Conservation (phyloP, 1,139 yeast species). For the Blastobotrys arbuscula region DNA sequence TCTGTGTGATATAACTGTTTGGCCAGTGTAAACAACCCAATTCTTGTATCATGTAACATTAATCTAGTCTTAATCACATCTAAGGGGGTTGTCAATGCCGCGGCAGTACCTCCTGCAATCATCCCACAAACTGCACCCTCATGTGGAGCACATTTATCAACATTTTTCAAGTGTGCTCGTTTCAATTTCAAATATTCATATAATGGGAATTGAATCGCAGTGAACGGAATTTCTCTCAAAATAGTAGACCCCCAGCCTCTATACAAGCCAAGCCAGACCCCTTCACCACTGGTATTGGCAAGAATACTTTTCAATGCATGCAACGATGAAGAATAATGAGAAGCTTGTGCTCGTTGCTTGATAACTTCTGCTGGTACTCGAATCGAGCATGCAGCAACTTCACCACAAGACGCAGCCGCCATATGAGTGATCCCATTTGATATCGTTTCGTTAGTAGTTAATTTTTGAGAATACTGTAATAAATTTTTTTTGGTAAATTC, state of each 20-base stretch:
- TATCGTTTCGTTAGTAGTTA: slow-evolving; percentile 28
- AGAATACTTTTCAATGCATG: slow-evolving; percentile 61
- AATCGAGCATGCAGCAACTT: slow-evolving; percentile 84
- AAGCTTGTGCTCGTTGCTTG: slow-evolving; percentile 89
- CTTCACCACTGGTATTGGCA: slow-evolving; percentile 64
- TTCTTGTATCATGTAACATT: slow-evolving; percentile 60
- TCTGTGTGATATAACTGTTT: slow-evolving; percentile 51
- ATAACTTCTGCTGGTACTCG: slow-evolving; percentile 96
- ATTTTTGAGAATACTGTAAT: slow-evolving; percentile 37
- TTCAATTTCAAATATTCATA: slow-evolving; percentile 76
- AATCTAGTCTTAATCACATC: slow-evolving; percentile 89
- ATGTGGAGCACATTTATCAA: slow-evolving; percentile 46
- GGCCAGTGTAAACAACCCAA: slow-evolving; percentile 39
- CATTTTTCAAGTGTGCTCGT: slow-evolving; percentile 38
- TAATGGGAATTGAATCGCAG: slow-evolving; percentile 89
- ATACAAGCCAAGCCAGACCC: slow-evolving; percentile 69
- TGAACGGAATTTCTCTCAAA: slow-evolving; percentile 92
- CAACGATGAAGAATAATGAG: slow-evolving; percentile 53
- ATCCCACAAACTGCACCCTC: slow-evolving; percentile 95
- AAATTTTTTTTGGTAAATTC: slow-evolving; percentile 63
- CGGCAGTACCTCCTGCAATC: slow-evolving; percentile 91
- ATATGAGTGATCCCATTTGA: slow-evolving; percentile 57
- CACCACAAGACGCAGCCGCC: slow-evolving; percentile 86
- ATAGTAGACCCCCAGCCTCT: slow-evolving; percentile 93
- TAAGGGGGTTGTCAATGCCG: slow-evolving; percentile 88